These are phyloP conservation scores for Daucus carota DNA, from an alignment of 129 eudicot species.

Conservation along the genomic window DNA sequence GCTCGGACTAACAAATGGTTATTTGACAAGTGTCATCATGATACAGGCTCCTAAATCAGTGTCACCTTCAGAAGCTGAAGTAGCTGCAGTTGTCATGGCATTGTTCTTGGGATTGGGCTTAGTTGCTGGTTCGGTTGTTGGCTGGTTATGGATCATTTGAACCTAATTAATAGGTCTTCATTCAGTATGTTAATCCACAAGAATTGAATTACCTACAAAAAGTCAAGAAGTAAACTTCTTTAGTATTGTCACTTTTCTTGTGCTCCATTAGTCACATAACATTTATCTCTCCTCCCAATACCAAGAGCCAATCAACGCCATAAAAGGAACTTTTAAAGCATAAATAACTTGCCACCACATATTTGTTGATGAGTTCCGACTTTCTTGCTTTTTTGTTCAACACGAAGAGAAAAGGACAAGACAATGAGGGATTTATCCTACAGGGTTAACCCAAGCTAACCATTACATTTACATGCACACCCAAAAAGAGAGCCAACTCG, in stretches of 20 bases:
- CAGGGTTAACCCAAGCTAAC: too few species aligned
- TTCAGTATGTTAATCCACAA: not conserved
- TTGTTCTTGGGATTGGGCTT: conserved; percentile 68
- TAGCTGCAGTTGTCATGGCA: conserved; percentile 80
- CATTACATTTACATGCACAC: too few species aligned
- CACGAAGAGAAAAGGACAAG: not conserved
- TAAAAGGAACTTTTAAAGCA: not conserved
- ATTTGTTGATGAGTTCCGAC: not conserved
- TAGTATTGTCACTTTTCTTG: not conserved
- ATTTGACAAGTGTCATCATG: conserved; percentile 79
- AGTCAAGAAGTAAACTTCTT: not conserved
- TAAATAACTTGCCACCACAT: not conserved
- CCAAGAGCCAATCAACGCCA: not conserved
- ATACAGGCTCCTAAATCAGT: conserved; percentile 71
- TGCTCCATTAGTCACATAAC: not conserved
- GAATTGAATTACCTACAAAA: not conserved
- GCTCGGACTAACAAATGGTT: conserved; percentile 82
- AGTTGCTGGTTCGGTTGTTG: conserved; percentile 69
- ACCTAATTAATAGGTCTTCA: not conserved
- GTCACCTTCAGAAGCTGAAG: conserved; percentile 50
- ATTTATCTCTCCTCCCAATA: not conserved
- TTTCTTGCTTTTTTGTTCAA: not conserved
- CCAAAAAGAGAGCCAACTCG: too few species aligned
- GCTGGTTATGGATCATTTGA: conserved; percentile 80
- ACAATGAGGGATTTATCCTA: not conserved